Percentiles rank a stretch among this genome's conserved stretches.
phyloP scores from a whole-genome alignment of 805 yeast species.

The Wickerhamomyces bovis region DNA sequence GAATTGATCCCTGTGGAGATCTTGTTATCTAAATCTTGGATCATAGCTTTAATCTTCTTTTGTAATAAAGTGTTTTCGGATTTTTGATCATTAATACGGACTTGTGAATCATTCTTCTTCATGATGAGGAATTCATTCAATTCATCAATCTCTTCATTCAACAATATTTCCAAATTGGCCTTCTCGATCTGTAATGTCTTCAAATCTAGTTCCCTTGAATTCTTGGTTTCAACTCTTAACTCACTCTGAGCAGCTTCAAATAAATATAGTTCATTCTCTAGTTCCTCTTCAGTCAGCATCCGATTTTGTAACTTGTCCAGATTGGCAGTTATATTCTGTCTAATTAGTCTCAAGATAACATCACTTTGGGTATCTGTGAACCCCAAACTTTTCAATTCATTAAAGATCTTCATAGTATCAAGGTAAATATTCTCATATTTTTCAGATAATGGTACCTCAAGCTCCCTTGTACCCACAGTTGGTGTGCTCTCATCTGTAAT shows the following conservation, averaged over 20 bases:
- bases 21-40: slow-evolving; percentile 80
- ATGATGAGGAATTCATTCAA: slow-evolving; percentile 54
- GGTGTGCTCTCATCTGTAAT: not conserved
- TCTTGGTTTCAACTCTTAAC: slow-evolving; percentile 67
- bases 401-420: slow-evolving; percentile 58
- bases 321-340: slow-evolving; percentile 28
- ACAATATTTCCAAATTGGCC: slow-evolving; percentile 64
- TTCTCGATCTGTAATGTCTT: slow-evolving; percentile 61
- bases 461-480: not conserved
- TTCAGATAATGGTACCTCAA: not conserved
- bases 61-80: slow-evolving; percentile 77
- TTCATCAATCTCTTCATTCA: slow-evolving; percentile 71
- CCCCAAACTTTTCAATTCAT: slow-evolving; percentile 48
- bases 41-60: slow-evolving; percentile 56
- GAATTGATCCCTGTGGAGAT: slow-evolving; percentile 77
- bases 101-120: slow-evolving; percentile 69
- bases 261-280: slow-evolving; percentile 82
- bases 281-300: slow-evolving; percentile 46
- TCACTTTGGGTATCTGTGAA: slow-evolving; percentile 59
- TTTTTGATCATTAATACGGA: slow-evolving; percentile 80
- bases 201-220: slow-evolving; percentile 63
- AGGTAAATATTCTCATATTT: slow-evolving; percentile 26
- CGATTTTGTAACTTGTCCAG: slow-evolving; percentile 27
- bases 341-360: slow-evolving; percentile 41
- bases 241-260: slow-evolving; percentile 93